A percentile compares a stretch with the other conserved stretches of the same genome.
phyloP scores from a whole-genome alignment of 768 basidiomycete genomes.

The Russula emetica region DNA sequence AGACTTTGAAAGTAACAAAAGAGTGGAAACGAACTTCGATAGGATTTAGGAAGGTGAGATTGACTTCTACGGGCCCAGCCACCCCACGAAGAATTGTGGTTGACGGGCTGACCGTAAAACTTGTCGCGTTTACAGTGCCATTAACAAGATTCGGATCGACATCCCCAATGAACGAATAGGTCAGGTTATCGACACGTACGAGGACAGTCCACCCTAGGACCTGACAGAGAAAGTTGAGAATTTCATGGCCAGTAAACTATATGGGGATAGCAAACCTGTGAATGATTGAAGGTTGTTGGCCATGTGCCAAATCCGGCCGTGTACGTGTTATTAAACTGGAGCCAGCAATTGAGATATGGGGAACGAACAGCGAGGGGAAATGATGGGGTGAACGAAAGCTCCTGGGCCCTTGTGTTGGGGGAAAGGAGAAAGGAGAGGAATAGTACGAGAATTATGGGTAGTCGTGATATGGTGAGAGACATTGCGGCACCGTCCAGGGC shows the following conservation, averaged over 20 bases:
- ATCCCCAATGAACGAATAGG: constrained; percentile 28
- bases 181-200: constrained; percentile 14
- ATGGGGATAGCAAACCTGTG: neutral
- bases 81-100: constrained; percentile 34
- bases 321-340: neutral
- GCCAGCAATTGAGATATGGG: constrained; percentile 32
- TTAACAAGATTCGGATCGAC: constrained; percentile 3
- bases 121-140: constrained; percentile 26
- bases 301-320: constrained; percentile 22
- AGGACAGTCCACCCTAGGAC: constrained; percentile 19
- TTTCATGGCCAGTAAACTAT: neutral
- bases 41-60: constrained; percentile 39
- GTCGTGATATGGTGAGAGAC: neutral
- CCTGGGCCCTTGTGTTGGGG: constrained; percentile 3
- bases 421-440: neutral
- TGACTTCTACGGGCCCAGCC: constrained; percentile 39
- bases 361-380: constrained; percentile 32
- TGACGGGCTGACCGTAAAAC: constrained; percentile 36
- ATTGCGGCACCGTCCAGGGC: neutral
- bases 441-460: neutral
- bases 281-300: constrained; percentile 23
- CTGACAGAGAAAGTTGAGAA: neutral
- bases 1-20: neutral
- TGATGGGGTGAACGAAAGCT: constrained; percentile 27
- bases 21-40: constrained; percentile 34